A percentile compares a stretch with the other conserved stretches of the same genome.
Conservation (phyloP, 257 asterid genomes). For the Linderniella brevidens region DNA sequence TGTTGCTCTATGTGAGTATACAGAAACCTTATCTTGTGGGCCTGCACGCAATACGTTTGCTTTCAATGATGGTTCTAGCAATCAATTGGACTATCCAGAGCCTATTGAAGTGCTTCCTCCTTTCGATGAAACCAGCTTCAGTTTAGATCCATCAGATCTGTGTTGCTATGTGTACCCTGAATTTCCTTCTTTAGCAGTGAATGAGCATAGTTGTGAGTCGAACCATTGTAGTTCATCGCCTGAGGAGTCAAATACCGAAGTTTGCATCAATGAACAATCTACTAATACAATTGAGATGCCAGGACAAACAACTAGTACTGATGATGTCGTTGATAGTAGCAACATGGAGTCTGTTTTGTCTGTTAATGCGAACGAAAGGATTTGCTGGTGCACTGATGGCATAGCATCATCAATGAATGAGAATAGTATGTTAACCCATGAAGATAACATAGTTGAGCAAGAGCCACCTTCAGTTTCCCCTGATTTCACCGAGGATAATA, state of each 20-base stretch:
- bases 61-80: no score
- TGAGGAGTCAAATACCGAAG: conserved; percentile 16
- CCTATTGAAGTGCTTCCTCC: conserved; percentile 14
- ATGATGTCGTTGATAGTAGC: conserved; percentile 1
- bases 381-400: no score
- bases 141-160: conserved; percentile 15
- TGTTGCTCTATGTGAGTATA: no score
- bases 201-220: conserved; percentile 9
- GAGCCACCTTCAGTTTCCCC: conserved; percentile 15
- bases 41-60: no score
- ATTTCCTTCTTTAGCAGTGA: conserved; percentile 17
- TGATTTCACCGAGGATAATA: conserved; percentile 12
- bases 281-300: conserved; percentile 15
- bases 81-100: conserved; percentile 18
- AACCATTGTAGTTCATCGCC: conserved; percentile 12
- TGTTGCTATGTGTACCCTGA: conserved; percentile 14
- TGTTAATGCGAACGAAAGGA: no score
- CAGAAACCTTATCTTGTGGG: no score
- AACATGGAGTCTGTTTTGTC: no score
- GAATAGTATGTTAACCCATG: neutral
- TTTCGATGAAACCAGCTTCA: conserved; percentile 12
- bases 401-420: no score
- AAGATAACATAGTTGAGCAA: conserved; percentile 16
- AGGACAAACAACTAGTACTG: conserved; percentile 13
- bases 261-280: conserved; percentile 13